These are phyloP conservation scores for Yamadazyma kitorensis DNA, from an alignment of 805 yeast species.

Conservation along the genomic window DNA sequence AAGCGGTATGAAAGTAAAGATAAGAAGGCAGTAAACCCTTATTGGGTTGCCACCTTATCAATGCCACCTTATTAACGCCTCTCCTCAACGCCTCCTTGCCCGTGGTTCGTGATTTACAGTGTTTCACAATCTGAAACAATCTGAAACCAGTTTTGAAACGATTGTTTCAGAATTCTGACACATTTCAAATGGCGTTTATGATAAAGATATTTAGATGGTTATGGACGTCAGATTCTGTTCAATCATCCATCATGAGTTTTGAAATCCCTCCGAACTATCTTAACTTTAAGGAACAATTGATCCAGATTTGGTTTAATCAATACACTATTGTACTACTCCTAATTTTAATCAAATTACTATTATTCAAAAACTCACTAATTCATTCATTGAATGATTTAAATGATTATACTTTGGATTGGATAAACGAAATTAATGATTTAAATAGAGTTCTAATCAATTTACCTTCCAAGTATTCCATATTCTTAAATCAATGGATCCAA, in stretches of 20 bases:
- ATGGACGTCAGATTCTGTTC: constrained; percentile 61
- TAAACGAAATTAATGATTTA: constrained; percentile 6
- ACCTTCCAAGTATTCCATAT: constrained; percentile 7
- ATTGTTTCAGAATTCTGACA: constrained; percentile 4
- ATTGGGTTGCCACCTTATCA: no score
- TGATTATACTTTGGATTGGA: constrained; percentile 1
- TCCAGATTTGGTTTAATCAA: constrained; percentile 68
- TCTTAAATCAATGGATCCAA: constrained; percentile 8
- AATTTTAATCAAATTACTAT: constrained; percentile 54
- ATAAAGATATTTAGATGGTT: no score
- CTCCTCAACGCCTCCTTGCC: no score
- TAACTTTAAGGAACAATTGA: constrained; percentile 29
- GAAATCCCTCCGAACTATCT: constrained; percentile 20
- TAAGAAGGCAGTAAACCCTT: no score
- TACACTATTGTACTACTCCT: constrained; percentile 56
- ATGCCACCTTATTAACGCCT: no score
- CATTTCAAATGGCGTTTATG: no score
- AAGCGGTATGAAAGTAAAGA: no score
- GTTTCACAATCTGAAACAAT: no score
- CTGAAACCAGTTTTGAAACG: no score
- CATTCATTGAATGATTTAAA: constrained; percentile 10
- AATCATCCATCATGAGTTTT: constrained; percentile 41
- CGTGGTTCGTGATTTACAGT: no score
- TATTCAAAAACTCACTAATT: constrained; percentile 48
- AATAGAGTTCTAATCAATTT: constrained; percentile 1